A percentile compares a stretch with the other conserved stretches of the same genome.
phyloP scores from a whole-genome alignment of 495 filamentous ascomycete genomes.

The Talaromyces trachyspermus region DNA sequence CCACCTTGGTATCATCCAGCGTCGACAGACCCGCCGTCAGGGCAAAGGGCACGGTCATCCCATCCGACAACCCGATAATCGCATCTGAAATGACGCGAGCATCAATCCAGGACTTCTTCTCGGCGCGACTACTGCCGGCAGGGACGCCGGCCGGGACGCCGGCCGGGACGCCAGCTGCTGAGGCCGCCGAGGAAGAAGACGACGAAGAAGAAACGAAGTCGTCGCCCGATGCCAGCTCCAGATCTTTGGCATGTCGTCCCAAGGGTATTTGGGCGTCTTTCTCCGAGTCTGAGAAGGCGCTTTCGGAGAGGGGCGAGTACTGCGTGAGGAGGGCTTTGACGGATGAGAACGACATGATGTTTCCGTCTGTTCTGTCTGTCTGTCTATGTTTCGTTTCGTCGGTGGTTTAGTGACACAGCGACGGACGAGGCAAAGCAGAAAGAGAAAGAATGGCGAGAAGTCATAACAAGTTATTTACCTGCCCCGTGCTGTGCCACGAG shows the following conservation, averaged over 20 bases:
- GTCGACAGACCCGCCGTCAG: conserved; percentile 50
- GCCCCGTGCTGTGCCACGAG: too few species aligned
- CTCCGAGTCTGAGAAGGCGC: conserved; percentile 27
- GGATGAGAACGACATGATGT: conserved; percentile 32
- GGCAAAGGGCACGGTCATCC: conserved; percentile 55
- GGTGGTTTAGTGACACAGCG: too few species aligned
- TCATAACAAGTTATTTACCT: too few species aligned
- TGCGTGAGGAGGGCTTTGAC: conserved; percentile 29
- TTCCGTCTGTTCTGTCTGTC: not conserved
- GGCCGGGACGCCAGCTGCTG: too few species aligned
- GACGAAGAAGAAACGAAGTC: conserved; percentile 7
- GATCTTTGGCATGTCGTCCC: conserved; percentile 15
- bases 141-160: too few species aligned
- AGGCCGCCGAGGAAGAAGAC: too few species aligned
- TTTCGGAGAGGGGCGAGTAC: conserved; percentile 32
- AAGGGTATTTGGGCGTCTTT: conserved; percentile 22
- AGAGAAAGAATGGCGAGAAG: not conserved
- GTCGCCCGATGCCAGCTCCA: conserved; percentile 8
- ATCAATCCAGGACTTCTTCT: conserved; percentile 29
- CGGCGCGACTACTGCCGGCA: not conserved
- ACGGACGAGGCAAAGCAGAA: not conserved
- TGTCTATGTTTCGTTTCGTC: not conserved
- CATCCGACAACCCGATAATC: conserved; percentile 54
- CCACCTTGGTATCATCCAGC: conserved; percentile 45
- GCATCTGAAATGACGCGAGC: conserved; percentile 50